These are phyloP conservation scores for Panicum virgatum DNA, from an alignment of 202 grass and related monocot genomes.

Conservation along the genomic window DNA sequence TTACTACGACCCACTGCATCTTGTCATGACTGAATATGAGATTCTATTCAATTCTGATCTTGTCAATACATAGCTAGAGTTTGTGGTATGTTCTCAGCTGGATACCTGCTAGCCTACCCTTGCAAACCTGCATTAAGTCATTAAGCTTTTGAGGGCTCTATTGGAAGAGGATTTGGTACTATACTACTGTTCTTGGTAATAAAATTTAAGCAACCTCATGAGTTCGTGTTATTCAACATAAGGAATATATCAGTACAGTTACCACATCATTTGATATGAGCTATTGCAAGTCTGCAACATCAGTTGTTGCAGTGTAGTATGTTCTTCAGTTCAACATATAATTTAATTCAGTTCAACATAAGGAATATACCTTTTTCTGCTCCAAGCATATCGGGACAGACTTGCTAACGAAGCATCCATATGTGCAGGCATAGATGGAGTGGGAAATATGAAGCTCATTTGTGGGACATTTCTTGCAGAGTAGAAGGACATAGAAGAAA, in stretches of 20 bases:
- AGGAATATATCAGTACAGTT: not conserved
- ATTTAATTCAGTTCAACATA: too few relatives aligned
- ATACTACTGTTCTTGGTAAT: not conserved
- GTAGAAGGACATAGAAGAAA: slow-evolving; percentile 62
- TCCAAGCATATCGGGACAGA: not conserved
- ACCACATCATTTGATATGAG: not conserved
- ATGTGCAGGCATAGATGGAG: slow-evolving; percentile 89
- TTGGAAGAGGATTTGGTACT: not conserved
- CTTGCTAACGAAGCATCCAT: slow-evolving; percentile 26
- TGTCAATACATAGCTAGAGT: not conserved
- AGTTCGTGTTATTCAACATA: not conserved
- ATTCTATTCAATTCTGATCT: not conserved
- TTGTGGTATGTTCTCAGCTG: not conserved
- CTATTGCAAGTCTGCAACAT: not conserved
- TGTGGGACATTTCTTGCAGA: slow-evolving; percentile 86
- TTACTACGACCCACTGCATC: too few relatives aligned
- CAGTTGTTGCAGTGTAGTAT: not conserved
- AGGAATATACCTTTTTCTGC: not conserved
- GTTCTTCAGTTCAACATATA: not conserved
- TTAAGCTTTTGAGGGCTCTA: too few relatives aligned
- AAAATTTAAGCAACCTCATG: not conserved
- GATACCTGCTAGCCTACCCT: not conserved
- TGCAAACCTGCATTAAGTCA: not conserved
- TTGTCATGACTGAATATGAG: not conserved
- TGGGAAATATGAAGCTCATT: slow-evolving; percentile 89